Evolutionary conservation across 2,329 filamentous ascomycete species (phyloP).

Genomic region (Elsinoe batatas): DNA sequence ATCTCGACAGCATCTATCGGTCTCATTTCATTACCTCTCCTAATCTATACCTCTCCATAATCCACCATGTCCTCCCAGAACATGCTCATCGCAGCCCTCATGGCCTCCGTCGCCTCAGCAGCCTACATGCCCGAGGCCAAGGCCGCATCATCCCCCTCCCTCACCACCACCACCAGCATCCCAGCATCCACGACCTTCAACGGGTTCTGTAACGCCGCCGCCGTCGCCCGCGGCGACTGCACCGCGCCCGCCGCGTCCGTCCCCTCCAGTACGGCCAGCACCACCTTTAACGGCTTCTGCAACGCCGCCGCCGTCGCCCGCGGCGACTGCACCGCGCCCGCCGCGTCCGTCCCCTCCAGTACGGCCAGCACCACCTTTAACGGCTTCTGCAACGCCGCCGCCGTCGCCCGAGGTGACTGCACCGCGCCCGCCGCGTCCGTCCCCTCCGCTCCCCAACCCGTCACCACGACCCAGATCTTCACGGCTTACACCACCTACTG

Average conservation of each 20-base stretch:
- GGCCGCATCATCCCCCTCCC: neutral
- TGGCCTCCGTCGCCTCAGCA: neutral
- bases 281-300: conserved; percentile 10
- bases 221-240: conserved; percentile 10
- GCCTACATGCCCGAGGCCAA: neutral
- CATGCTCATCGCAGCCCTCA: neutral
- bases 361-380: neutral
- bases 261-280: neutral
- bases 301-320: conserved; percentile 11
- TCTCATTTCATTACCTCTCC: neutral
- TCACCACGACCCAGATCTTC: conserved; percentile 3
- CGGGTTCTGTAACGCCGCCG: conserved; percentile 8
- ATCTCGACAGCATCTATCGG: neutral
- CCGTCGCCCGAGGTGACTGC: conserved; percentile 9
- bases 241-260: neutral
- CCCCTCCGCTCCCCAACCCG: conserved; percentile 19
- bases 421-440: conserved; percentile 29
- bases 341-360: neutral
- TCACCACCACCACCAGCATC: neutral
- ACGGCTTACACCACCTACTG: conserved; percentile 13
- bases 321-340: conserved; percentile 10
- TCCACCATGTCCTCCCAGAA: neutral
- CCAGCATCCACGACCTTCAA: neutral
- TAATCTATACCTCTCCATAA: neutral
- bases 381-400: conserved; percentile 10